A percentile compares a stretch with the other conserved stretches of the same genome.
phyloP scores from a whole-genome alignment of 192 early-diverging fungal species.

The Tieghemiomyces parasiticus region DNA sequence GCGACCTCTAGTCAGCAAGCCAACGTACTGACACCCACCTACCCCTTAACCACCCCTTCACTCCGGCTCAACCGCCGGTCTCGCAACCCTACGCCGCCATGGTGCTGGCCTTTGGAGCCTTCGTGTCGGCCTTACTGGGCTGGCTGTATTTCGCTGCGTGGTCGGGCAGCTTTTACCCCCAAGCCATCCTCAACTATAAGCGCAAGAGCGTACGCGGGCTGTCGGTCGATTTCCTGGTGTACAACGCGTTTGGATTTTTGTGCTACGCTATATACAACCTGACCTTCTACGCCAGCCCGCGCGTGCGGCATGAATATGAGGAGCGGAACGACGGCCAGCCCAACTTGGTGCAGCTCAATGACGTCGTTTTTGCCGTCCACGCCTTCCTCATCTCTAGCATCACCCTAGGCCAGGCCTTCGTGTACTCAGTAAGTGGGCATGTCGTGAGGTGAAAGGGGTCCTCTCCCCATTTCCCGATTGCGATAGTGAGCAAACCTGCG shows the following conservation, averaged over 20 bases:
- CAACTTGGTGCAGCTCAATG: constrained; percentile 64
- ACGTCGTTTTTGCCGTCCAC: constrained; percentile 80
- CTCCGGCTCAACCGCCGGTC: no score
- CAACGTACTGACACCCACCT: no score
- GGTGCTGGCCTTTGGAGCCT: not conserved
- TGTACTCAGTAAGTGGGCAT: constrained; percentile 39
- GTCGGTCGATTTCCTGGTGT: constrained; percentile 78
- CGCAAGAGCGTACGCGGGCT: constrained; percentile 72
- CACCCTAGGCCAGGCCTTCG: constrained; percentile 44
- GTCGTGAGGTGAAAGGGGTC: no score
- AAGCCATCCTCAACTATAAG: constrained; percentile 57
- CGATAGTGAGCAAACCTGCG: no score
- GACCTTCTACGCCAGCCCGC: constrained; percentile 48
- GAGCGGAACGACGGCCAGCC: constrained; percentile 46
- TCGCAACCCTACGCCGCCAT: no score
- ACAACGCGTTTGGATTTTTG: constrained; percentile 75
- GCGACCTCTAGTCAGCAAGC: no score
- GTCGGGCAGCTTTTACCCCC: constrained; percentile 83
- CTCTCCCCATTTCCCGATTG: no score
- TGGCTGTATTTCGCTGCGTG: constrained; percentile 72
- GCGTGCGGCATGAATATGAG: constrained; percentile 54
- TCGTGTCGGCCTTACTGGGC: constrained; percentile 16
- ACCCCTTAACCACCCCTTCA: no score
- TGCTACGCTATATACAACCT: constrained; percentile 75
- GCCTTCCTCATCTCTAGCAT: constrained; percentile 47